Evolutionary conservation across 2,329 filamentous ascomycete genomes (phyloP), one percentile per base, ranked within the genome.

Genomic region (Aspergillus ochraceus): DNA sequence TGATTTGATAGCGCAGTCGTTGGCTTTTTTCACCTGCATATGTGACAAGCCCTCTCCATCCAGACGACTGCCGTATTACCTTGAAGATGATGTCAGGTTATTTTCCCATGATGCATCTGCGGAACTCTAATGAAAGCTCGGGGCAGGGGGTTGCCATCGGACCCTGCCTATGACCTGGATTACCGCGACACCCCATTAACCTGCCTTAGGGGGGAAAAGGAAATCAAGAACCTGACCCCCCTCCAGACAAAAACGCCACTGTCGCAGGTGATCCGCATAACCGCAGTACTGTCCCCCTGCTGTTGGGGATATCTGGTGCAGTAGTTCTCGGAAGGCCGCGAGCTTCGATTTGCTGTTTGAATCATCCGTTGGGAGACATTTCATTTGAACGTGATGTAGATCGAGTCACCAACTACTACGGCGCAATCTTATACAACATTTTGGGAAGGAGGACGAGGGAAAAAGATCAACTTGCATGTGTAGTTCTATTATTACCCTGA

Each of bases 241-340:
- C 55, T 54, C 54, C 60, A 56, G 58, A 59, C 51, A 57, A 57
- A 62, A 58, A 61, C 59, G 60, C 62, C 36, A 42, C 36, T n/a
- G 36, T 62, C 54, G 54, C 57, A 62, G 57, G 67, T 68, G 66
- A 70, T 68, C 66, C 70, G 66, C 69, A 66, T 67, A 65, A 64
- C 66, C 67, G 65, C 68, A 66, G 68, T 69, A 65, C 68, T 66
- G 53, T 58, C 58, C 56, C 53, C 60, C 55, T 53, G 55, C 12
- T 68, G 68, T 68, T 70, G 70, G 64, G 57, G 59, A 58, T 57
- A 54, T 47, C 52, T 53, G 51, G 59, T 63, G 63, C 52, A 66
- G 64, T 62, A 57, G 59, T 56, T 58, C 52, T 59, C 32, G n/a
- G 30, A 54, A 57, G n/a, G 54, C 49, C 56, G 47, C 59, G 63